These are phyloP conservation scores for Hyphodiscus sp. DNA, from an alignment of 2,329 filamentous ascomycete genomes.

Conservation along the genomic window DNA sequence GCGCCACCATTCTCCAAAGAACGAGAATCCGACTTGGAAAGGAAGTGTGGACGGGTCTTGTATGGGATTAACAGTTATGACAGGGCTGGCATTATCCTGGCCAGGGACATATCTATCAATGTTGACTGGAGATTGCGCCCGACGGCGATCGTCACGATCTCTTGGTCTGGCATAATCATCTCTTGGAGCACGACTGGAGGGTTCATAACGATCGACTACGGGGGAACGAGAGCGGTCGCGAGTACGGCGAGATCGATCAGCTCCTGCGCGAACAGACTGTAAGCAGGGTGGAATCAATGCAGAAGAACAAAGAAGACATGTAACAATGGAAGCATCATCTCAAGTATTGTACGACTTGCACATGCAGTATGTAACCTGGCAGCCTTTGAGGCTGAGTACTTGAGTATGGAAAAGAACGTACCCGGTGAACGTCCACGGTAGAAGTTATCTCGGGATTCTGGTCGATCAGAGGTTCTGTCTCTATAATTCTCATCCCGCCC, in stretches of 20 bases:
- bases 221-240: conserved; percentile 68
- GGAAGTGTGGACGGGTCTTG: conserved; percentile 66
- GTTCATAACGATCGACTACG: conserved; percentile 67
- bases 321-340: neutral
- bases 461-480: conserved; percentile 17
- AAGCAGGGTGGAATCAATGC: conserved; percentile 11
- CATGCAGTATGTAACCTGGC: conserved; percentile 1
- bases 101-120: conserved; percentile 84
- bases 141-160: conserved; percentile 53
- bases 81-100: conserved; percentile 48
- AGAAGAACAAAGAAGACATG: neutral
- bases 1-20: conserved; percentile 83
- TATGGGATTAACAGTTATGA: conserved; percentile 57
- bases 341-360: neutral
- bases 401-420: conserved; percentile 37
- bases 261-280: conserved; percentile 36
- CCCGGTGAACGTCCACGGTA: conserved; percentile 65
- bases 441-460: conserved; percentile 51
- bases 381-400: conserved; percentile 2
- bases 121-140: conserved; percentile 58
- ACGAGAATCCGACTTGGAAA: conserved; percentile 80
- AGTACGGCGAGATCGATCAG: conserved; percentile 45
- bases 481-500: conserved; percentile 28
- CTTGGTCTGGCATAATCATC: conserved; percentile 57
- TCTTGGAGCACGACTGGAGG: conserved; percentile 50